Percentiles rank a stretch among this genome's conserved stretches.
Evolutionary conservation across 2,329 filamentous ascomycete species (phyloP).

Genomic region (Colletotrichum gloeosporioides): DNA sequence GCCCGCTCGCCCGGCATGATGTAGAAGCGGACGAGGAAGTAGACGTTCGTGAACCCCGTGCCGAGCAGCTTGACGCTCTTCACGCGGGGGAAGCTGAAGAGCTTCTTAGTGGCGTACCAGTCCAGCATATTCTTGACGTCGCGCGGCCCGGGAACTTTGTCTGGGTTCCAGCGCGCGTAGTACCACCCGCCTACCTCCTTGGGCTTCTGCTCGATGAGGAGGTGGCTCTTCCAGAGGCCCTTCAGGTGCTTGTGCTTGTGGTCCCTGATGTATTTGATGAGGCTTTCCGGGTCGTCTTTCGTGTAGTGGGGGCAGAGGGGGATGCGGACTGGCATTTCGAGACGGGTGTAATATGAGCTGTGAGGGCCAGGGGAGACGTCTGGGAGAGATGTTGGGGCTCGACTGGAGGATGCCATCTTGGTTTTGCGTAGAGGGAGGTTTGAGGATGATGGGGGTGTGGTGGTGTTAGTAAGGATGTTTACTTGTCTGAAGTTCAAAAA

Average conservation of each 20-base stretch:
- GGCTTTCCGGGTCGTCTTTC: background rate
- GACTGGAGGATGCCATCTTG: background rate
- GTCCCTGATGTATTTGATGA: background rate
- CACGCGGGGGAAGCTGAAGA: background rate
- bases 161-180: background rate
- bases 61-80: background rate
- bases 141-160: background rate
- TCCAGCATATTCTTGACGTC: background rate
- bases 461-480: too few relatives aligned
- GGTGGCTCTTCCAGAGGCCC: background rate
- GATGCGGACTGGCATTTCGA: background rate
- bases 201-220: background rate
- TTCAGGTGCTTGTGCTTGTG: background rate
- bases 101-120: background rate
- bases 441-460: background rate
- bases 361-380: fast-evolving
- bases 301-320: background rate
- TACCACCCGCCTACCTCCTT: background rate
- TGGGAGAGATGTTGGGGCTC: background rate
- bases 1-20: too few relatives aligned
- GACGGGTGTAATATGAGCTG: background rate
- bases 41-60: background rate
- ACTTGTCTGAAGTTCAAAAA: too few relatives aligned
- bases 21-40: background rate
- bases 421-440: background rate